Evolutionary conservation across 257 asterid genomes (phyloP).

Genomic region (Ocimum tenuiflorum): DNA sequence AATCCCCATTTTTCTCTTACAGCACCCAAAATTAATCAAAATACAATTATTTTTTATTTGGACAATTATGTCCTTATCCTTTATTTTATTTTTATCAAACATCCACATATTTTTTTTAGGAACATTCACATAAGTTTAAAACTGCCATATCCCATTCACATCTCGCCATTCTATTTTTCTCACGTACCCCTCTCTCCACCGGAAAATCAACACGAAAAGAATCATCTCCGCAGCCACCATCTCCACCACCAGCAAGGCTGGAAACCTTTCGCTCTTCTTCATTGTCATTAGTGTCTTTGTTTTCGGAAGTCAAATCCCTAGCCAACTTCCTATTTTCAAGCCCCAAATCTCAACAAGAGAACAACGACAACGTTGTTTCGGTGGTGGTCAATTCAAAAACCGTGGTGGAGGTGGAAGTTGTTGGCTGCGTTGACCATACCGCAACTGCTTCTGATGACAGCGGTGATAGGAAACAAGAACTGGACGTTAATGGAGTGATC

Average conservation of each 20-base stretch:
- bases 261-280: constrained; percentile 43
- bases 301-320: constrained; percentile 59
- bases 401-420: constrained; percentile 44
- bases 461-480: constrained; percentile 15
- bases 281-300: constrained; percentile 49
- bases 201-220: constrained; percentile 24
- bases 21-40: too few relatives aligned
- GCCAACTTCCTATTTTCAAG: constrained; percentile 66
- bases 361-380: constrained; percentile 13
- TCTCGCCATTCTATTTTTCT: constrained; percentile 9
- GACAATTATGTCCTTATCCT: too few relatives aligned
- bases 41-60: too few relatives aligned
- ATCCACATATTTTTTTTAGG: too few relatives aligned
- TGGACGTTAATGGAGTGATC: background rate
- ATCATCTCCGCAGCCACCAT: constrained; percentile 19
- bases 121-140: too few relatives aligned
- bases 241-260: constrained; percentile 40
- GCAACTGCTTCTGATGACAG: background rate
- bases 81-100: too few relatives aligned
- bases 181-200: constrained; percentile 47
- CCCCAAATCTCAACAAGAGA: constrained; percentile 29
- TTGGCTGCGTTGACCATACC: background rate
- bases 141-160: too few relatives aligned
- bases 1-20: too few relatives aligned
- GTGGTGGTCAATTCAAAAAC: constrained; percentile 47